Conservation (phyloP, 306 rosid species). For the Betula pendula region DNA sequence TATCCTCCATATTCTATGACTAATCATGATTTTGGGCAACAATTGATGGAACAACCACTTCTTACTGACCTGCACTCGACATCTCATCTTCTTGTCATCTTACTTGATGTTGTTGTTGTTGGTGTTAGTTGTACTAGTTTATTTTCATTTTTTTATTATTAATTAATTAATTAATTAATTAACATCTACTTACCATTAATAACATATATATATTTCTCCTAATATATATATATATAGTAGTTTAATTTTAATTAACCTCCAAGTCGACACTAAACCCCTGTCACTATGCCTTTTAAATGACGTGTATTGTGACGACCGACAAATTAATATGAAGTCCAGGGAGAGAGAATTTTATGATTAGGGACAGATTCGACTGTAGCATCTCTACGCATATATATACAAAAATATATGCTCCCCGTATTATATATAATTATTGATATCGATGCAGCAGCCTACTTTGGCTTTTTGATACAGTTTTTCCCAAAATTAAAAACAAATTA, state of each 20-base stretch:
- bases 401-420: no score
- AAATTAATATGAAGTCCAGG: neutral
- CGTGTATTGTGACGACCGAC: constrained; percentile 5
- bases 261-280: neutral
- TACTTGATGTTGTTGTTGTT: neutral
- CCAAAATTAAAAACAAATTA: no score
- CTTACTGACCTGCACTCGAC: constrained; percentile 43
- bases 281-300: neutral
- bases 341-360: neutral
- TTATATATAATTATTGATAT: no score
- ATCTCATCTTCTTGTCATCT: constrained; percentile 12
- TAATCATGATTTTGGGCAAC: constrained; percentile 35
- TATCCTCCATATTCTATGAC: constrained; percentile 14
- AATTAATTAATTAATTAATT: neutral
- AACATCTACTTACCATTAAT: neutral
- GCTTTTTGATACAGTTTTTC: no score
- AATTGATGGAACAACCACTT: constrained; percentile 42
- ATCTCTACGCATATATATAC: no score
- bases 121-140: constrained; percentile 1
- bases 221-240: no score
- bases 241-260: no score
- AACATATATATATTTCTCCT: no score
- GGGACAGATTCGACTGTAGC: neutral
- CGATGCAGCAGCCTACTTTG: no score
- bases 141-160: no score